Evolutionary conservation across 352 stramenopile species (phyloP).

Genomic region (Pythium biforme): DNA sequence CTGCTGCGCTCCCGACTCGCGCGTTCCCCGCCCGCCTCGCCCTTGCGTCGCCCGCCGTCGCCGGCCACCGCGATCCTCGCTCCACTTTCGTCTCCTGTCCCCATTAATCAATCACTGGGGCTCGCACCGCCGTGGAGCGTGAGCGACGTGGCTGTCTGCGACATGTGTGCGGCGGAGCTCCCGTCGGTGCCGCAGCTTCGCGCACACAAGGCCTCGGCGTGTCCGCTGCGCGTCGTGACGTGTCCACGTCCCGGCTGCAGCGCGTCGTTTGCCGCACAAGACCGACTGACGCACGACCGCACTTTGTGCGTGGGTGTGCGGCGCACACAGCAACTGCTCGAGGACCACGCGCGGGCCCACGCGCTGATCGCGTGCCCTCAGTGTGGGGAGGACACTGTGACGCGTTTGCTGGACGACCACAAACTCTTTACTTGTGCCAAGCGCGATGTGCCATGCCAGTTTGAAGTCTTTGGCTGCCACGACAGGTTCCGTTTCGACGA

Average conservation of each 20-base stretch:
- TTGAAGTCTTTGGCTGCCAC: constrained; percentile 51
- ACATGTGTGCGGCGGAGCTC: constrained; percentile 56
- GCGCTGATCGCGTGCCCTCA: constrained; percentile 35
- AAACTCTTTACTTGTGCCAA: constrained; percentile 45
- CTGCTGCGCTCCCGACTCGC: neutral
- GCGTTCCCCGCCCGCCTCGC: constrained; percentile 8
- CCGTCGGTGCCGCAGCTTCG: constrained; percentile 24
- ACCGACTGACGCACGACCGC: constrained; percentile 39
- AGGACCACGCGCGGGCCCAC: constrained; percentile 39
- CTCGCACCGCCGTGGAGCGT: constrained; percentile 15
- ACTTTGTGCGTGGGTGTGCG: constrained; percentile 32
- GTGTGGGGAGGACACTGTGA: constrained; percentile 38
- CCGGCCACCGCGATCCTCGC: constrained; percentile 14
- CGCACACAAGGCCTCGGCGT: constrained; percentile 40
- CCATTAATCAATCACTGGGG: constrained; percentile 4
- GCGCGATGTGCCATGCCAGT: constrained; percentile 45
- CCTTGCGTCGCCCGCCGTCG: constrained; percentile 10
- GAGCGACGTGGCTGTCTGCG: constrained; percentile 20
- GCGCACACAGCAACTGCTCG: constrained; percentile 43
- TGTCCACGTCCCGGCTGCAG: constrained; percentile 51
- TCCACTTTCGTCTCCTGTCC: neutral
- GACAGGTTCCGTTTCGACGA: constrained; percentile 38
- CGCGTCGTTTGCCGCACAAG: constrained; percentile 30
- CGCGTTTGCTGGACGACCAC: constrained; percentile 44
- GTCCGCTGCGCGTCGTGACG: constrained; percentile 36